A percentile compares a stretch with the other conserved stretches of the same genome.
These are phyloP conservation scores for Tolypocladium paradoxum DNA, from an alignment of 2,329 filamentous ascomycete genomes.

Conservation along the genomic window DNA sequence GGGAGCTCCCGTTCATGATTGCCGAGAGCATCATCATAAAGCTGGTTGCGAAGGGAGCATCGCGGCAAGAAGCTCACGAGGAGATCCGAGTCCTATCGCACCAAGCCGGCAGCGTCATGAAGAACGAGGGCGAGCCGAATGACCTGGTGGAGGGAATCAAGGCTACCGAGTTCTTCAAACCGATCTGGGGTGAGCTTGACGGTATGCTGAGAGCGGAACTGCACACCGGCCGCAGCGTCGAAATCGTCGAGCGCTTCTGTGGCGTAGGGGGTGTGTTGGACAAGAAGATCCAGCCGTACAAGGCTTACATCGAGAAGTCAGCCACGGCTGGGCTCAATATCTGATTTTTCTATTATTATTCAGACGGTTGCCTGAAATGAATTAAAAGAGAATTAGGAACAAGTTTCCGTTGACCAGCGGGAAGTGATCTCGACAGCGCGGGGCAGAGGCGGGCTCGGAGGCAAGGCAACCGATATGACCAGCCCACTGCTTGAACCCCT, in stretches of 20 bases:
- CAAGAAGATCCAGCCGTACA: conserved; percentile 27
- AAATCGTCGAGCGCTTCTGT: conserved; percentile 35
- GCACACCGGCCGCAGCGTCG: conserved; percentile 32
- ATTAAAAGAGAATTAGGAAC: background rate
- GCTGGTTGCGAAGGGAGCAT: conserved; percentile 57
- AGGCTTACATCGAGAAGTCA: conserved; percentile 18
- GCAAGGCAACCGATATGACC: too few relatives aligned
- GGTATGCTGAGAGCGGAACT: conserved; percentile 52
- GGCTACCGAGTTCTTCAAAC: conserved; percentile 60
- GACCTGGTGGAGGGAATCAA: conserved; percentile 74
- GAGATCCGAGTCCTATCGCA: conserved; percentile 74
- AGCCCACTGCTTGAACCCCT: too few relatives aligned
- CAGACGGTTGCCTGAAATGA: background rate
- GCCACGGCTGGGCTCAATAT: conserved; percentile 3
- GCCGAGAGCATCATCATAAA: conserved; percentile 64
- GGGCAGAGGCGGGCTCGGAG: too few relatives aligned
- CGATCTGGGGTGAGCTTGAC: conserved; percentile 60
- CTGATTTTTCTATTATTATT: background rate
- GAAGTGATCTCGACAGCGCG: too few relatives aligned
- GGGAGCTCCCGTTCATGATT: conserved; percentile 81
- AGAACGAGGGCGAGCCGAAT: conserved; percentile 56
- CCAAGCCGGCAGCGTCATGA: conserved; percentile 55
- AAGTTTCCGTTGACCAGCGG: too few relatives aligned
- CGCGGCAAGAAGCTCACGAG: conserved; percentile 76
- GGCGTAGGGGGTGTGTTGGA: conserved; percentile 27